Base-by-base conservation (phyloP, 495 filamentous ascomycete genomes). In the Aspergillus carlsbadensis region DNA sequence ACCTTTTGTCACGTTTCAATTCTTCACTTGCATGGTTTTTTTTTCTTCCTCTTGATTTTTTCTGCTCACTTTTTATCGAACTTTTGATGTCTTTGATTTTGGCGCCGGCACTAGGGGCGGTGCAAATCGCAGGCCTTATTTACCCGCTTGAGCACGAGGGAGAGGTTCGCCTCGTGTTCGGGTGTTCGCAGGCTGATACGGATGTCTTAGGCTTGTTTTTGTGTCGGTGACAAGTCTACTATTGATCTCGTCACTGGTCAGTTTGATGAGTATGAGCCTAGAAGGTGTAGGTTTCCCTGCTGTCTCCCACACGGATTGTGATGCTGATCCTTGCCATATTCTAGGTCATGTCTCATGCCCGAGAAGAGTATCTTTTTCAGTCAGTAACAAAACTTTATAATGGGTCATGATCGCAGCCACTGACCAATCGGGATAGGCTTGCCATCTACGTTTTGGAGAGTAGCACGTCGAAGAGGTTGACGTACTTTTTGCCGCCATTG, bases 171-270 rank as follows among this genome's bases (percentile, higher is more conserved):
- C 45, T 22, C 18, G 6, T 31, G n/a, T 14, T 13, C 13, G n/a
- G 2, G 31, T 39, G 40, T 35, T 39, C 18, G 35, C 47, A 59
- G 44, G 57, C 65, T 66, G 52, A 65, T 58, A 18, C 21, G 6
- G 10, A 52, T 63, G 29, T 31, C 58, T 37, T 54, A 80, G 78
- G 83, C 66, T 88, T 34, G 79, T 91, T 61, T 96, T 96, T 65
- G 83, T 96, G 29, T 88, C 81, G 31, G 79, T 97, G 68, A 95
- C 89, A 58, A 95, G 93, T 60, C 91, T 96, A 52, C 79, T 96
- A 13, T 78, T 97, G n/a, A 87, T 95, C 60, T 94, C 92, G 36
- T 93, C 89, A 14, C 77, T 96, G 54, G 94, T 96, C 52, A 91
- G 89, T 78, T 84, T 97, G 71, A 84, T 97, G 59, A 93, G 89